Evolutionary conservation across 305 asterid species (phyloP).

Genomic region (Striga hermonthica): DNA sequence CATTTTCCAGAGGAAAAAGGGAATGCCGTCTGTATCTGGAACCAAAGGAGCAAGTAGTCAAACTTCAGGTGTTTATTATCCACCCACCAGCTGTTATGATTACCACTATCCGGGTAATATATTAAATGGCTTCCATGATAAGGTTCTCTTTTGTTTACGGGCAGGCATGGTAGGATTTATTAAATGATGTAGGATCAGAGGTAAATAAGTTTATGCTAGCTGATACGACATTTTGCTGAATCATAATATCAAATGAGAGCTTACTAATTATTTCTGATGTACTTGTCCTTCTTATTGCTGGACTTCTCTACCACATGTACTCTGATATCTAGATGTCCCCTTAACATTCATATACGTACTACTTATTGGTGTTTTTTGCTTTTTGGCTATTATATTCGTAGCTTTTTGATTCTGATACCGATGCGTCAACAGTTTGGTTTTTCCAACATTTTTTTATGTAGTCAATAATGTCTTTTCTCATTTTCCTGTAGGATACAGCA

Average conservation of each 20-base stretch:
- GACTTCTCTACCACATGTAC: no score
- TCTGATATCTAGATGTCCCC: no score
- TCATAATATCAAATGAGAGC: no score
- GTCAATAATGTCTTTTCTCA: not conserved
- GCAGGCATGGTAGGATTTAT: not conserved
- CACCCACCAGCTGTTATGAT: conserved; percentile 54
- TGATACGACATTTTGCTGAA: no score
- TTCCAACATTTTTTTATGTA: not conserved
- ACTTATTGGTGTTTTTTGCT: no score
- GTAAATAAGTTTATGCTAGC: not conserved
- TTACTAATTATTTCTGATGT: no score
- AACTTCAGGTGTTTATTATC: conserved; percentile 41
- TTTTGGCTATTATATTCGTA: no score
- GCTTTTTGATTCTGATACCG: no score
- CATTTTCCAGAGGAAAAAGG: conserved; percentile 49
- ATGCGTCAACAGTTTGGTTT: not conserved
- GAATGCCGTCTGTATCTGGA: conserved; percentile 36
- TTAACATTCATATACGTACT: no score
- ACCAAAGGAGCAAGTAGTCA: conserved; percentile 41
- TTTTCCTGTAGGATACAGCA: conserved; percentile 47
- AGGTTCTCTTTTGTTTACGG: not conserved
- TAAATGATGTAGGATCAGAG: not conserved
- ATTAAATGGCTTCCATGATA: conserved; percentile 24
- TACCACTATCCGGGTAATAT: conserved; percentile 60
- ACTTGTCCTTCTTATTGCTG: no score